Conservation (phyloP, 1,139 yeast genomes). For the Ashbya aceris region DNA sequence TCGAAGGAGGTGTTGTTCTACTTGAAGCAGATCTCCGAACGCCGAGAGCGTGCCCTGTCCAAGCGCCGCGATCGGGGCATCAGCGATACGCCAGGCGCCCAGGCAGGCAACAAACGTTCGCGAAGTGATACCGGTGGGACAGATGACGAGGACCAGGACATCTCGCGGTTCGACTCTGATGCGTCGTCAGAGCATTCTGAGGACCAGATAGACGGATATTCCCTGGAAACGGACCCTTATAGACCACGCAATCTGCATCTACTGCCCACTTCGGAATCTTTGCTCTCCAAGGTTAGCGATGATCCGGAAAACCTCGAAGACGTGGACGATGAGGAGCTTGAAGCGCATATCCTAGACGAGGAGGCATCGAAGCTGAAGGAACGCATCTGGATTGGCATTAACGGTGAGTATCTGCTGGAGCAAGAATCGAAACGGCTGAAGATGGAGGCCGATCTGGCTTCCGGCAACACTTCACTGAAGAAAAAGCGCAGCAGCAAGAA, state of each 20-base stretch:
- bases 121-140: constrained; percentile 14
- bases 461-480: constrained; percentile 59
- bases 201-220: constrained; percentile 28
- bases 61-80: constrained; percentile 29
- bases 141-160: constrained; percentile 10
- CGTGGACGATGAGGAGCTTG: constrained; percentile 75
- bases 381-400: constrained; percentile 78
- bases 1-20: constrained; percentile 39
- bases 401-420: constrained; percentile 74
- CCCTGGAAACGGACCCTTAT: constrained; percentile 33
- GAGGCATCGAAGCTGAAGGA: constrained; percentile 66
- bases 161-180: constrained; percentile 7
- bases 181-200: constrained; percentile 11
- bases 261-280: constrained; percentile 47
- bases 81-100: constrained; percentile 17
- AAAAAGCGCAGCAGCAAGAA: constrained; percentile 36
- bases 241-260: constrained; percentile 46
- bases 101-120: constrained; percentile 16
- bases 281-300: constrained; percentile 46
- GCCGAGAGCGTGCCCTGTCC: constrained; percentile 32
- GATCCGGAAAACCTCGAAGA: constrained; percentile 59
- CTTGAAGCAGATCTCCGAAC: constrained; percentile 35
- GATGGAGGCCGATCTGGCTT: constrained; percentile 74
- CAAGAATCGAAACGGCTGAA: constrained; percentile 81
- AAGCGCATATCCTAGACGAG: constrained; percentile 47